Evolutionary conservation across 331 rosid species (phyloP), one percentile per base, ranked within the genome.

Genomic region (Prunus yedoensis): DNA sequence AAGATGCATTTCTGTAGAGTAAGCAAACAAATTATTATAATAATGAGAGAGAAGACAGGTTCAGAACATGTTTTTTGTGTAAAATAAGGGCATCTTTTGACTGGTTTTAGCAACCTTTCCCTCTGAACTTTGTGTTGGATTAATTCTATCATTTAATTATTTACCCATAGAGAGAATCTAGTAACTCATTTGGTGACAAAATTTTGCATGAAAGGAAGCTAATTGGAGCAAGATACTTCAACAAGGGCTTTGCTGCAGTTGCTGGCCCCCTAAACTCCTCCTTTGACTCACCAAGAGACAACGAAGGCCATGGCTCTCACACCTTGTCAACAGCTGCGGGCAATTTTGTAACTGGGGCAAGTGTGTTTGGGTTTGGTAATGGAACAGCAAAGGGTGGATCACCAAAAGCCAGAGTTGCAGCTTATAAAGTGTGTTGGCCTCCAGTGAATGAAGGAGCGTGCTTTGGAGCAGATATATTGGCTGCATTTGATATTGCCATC

Each of bases 401-500:
- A 0, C 99, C 99, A 0, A 89, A 45, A 68, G 90, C 97, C 27
- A 85, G 91, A 13, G 93, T 94, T 23, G 99, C 96, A 0, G 77
- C 97, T 2, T 94, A 94, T 87, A 94, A 92, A 83, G 97, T 94
- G 0, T 94, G 99, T 68, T 94, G 96, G 97, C 92, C 96, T 12
- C 96, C 96, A 0, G 18, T 83, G 3, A 45, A 20, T 13, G 90
- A 83, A 0, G 50, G 57, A 0, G 91, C 83, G 78, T 94, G 99
- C 77, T 94, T 82, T 70, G 93, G 92, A 3, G 97, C 99, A 8
- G 99, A 94, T 21, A 84, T 91, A 28, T 47, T 94, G 76, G 97
- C 93, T 2, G 98, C 73, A 0, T 94, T 94, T 61, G 98, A 94
- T 68, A 4, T 10, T 21, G 98, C 97, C 15, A 92, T 94, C 43